Evolutionary conservation across 768 basidiomycete genomes (phyloP).

Genomic region (Collybia nuda): DNA sequence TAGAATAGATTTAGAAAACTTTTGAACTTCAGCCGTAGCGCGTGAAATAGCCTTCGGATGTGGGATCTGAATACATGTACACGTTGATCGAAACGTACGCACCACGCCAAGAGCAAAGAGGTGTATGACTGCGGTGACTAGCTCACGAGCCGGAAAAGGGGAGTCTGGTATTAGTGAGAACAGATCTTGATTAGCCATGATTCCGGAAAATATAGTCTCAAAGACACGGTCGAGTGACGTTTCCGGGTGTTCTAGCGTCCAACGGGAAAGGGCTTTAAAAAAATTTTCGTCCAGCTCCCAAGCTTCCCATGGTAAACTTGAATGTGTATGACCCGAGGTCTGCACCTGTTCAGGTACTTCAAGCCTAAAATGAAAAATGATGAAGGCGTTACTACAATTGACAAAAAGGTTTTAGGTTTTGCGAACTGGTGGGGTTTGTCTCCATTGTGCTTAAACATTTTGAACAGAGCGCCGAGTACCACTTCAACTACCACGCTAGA

Average conservation of each 20-base stretch:
- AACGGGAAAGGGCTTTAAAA: conserved; percentile 4
- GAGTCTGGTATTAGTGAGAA: conserved; percentile 3
- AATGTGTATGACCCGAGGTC: background rate
- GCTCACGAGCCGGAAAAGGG: conserved; percentile 8
- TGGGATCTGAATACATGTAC: background rate
- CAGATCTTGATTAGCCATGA: background rate
- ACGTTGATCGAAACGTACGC: background rate
- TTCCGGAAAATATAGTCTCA: background rate
- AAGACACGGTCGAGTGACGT: conserved; percentile 2
- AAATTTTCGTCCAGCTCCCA: conserved; percentile 9
- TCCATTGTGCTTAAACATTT: no score
- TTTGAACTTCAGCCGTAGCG: conserved; percentile 3
- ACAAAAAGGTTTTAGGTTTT: no score
- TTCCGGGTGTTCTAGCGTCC: conserved; percentile 4
- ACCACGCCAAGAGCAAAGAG: conserved; percentile 6
- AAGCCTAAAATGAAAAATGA: background rate
- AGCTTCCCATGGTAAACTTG: conserved; percentile 5
- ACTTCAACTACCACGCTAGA: no score
- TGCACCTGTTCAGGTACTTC: background rate
- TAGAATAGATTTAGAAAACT: conserved; percentile 8
- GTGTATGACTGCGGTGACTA: conserved; percentile 1
- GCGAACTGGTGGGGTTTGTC: no score
- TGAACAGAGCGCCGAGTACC: no score
- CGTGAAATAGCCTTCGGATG: conserved; percentile 2
- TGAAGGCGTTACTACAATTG: no score